A percentile compares a stretch with the other conserved stretches of the same genome.
phyloP scores from a whole-genome alignment of 1,284 basidiomycete genomes.

The Ustilago curta region DNA sequence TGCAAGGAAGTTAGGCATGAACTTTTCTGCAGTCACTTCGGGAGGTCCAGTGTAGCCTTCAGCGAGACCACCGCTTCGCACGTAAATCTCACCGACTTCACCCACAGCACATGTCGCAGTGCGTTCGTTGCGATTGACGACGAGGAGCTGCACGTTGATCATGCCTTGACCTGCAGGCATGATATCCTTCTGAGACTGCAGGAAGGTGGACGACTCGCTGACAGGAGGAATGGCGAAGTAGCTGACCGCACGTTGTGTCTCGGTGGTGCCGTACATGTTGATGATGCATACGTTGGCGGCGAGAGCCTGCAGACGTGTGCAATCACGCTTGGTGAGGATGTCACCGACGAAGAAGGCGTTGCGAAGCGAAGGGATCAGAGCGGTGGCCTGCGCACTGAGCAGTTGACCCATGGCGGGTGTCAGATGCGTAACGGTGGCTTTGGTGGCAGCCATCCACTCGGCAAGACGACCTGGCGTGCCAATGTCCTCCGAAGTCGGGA shows the following conservation, averaged over 20 bases:
- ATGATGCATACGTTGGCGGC: constrained; percentile 88
- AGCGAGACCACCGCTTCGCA: constrained; percentile 92
- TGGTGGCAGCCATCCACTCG: constrained; percentile 95
- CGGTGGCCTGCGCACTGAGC: constrained; percentile 92
- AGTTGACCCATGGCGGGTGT: constrained; percentile 97
- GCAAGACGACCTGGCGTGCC: constrained; percentile 95
- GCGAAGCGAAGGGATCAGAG: constrained; percentile 84
- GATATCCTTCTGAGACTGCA: constrained; percentile 94
- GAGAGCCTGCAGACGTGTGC: constrained; percentile 90
- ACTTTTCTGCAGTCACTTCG: constrained; percentile 80
- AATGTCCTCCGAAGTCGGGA: constrained; percentile 97
- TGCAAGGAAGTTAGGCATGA: constrained; percentile 67
- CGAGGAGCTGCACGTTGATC: constrained; percentile 96
- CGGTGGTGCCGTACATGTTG: constrained; percentile 99
- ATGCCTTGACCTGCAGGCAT: constrained; percentile 98
- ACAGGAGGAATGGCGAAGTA: constrained; percentile 94
- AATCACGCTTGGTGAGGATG: constrained; percentile 97
- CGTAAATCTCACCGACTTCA: constrained; percentile 98
- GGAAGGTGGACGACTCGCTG: constrained; percentile 85
- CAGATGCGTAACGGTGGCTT: constrained; percentile 86
- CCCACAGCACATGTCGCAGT: constrained; percentile 91
- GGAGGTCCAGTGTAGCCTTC: constrained; percentile 89
- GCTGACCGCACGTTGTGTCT: constrained; percentile 98
- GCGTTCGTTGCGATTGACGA: constrained; percentile 92
- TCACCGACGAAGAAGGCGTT: constrained; percentile 99